Conservation (phyloP, 352 stramenopile genomes). For the Peronospora tabacina region DNA sequence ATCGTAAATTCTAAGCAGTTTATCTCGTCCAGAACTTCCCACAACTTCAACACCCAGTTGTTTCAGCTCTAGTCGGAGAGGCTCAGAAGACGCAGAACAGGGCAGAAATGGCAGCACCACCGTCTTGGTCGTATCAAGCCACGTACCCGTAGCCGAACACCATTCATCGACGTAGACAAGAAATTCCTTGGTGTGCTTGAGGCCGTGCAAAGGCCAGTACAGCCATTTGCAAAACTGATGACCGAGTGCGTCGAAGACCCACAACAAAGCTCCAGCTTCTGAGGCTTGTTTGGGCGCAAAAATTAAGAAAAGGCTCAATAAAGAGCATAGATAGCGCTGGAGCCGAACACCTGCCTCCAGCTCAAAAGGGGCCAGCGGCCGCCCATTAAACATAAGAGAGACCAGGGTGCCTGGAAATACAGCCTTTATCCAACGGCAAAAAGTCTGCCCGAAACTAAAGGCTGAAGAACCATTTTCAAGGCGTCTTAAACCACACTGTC, state of each 20-base stretch:
- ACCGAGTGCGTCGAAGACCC: not conserved
- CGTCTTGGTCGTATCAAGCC: not conserved
- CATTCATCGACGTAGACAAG: not conserved
- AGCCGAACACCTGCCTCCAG: not conserved
- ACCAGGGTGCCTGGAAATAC: not conserved
- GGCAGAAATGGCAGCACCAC: not conserved
- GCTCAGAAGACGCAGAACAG: not conserved
- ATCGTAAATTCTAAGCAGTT: not conserved
- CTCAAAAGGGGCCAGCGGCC: not conserved
- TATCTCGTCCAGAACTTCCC: not conserved
- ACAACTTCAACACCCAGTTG: not conserved
- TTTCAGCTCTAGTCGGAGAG: not conserved
- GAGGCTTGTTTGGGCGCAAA: not conserved
- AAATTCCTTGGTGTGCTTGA: not conserved
- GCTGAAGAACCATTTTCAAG: not conserved
- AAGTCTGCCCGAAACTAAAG: not conserved
- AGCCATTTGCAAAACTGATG: not conserved
- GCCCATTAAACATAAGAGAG: not conserved
- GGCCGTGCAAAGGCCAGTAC: not conserved
- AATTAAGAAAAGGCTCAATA: constrained; percentile 1
- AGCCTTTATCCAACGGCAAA: not conserved
- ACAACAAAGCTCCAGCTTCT: not conserved
- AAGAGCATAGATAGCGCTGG: not conserved
- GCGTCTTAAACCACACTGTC: not conserved
- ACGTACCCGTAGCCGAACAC: not conserved